Evolutionary conservation across 352 stramenopile genomes (phyloP).

Genomic region (Phytophthora vignae): DNA sequence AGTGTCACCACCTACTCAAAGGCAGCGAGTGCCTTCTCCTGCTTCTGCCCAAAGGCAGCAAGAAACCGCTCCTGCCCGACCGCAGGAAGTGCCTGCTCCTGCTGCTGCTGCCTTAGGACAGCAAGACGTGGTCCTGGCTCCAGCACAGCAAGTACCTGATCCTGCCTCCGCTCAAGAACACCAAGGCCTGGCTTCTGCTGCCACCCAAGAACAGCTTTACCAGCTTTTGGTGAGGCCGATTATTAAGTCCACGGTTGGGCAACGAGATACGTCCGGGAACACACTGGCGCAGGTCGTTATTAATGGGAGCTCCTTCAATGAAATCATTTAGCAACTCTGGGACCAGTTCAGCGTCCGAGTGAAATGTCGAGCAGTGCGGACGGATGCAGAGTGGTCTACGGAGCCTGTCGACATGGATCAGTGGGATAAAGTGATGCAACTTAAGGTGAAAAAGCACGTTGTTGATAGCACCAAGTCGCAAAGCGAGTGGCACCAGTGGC

Average conservation of each 20-base stretch:
- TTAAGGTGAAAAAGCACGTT: constrained; percentile 19
- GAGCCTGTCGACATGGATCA: not conserved
- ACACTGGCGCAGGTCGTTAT: constrained; percentile 7
- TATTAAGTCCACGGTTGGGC: constrained; percentile 21
- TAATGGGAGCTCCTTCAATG: constrained; percentile 7
- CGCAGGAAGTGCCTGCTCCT: no score
- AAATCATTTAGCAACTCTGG: constrained; percentile 14
- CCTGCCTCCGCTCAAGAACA: no score
- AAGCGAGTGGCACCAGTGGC: constrained; percentile 12
- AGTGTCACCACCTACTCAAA: no score
- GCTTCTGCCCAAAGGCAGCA: no score
- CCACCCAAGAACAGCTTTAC: not conserved
- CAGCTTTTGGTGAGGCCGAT: constrained; percentile 24
- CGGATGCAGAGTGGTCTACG: constrained; percentile 5
- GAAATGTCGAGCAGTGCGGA: constrained; percentile 12
- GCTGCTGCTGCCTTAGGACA: no score
- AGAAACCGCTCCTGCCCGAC: no score
- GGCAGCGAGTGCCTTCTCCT: no score
- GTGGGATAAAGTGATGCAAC: constrained; percentile 27
- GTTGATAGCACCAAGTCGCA: constrained; percentile 15
- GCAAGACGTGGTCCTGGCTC: no score
- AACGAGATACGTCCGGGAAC: constrained; percentile 19
- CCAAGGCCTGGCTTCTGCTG: no score
- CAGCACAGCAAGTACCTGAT: no score
- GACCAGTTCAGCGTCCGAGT: constrained; percentile 5